Evolutionary conservation across 768 basidiomycete genomes (phyloP).

Genomic region (Multifurca ochricompacta): DNA sequence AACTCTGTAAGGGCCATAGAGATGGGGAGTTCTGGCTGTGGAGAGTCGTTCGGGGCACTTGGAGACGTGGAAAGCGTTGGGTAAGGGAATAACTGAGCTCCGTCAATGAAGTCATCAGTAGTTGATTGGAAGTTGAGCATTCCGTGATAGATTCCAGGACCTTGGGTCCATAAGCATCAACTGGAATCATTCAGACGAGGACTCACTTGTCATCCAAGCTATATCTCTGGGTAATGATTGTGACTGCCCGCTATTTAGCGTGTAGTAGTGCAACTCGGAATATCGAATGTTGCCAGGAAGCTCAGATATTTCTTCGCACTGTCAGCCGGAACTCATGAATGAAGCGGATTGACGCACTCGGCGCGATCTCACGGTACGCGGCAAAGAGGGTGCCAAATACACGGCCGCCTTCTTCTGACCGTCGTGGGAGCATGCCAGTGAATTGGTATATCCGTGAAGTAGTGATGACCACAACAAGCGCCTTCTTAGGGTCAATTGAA

Average conservation of each 20-base stretch:
- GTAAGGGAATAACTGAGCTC: conserved; percentile 73
- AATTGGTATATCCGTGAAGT: conserved; percentile 88
- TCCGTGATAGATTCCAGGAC: conserved; percentile 85
- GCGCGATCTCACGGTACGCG: conserved; percentile 64
- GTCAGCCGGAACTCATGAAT: conserved; percentile 21
- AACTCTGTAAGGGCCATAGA: conserved; percentile 86
- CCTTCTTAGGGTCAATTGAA: conserved; percentile 50
- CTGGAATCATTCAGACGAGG: neutral
- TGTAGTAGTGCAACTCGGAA: conserved; percentile 79
- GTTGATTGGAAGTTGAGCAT: conserved; percentile 60
- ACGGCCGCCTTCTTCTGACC: conserved; percentile 66
- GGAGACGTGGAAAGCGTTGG: conserved; percentile 37
- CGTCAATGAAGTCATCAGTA: conserved; percentile 69
- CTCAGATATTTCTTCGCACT: conserved; percentile 72
- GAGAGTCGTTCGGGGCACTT: conserved; percentile 22
- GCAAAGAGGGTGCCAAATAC: conserved; percentile 71
- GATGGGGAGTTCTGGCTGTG: conserved; percentile 42
- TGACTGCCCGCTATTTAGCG: conserved; percentile 60
- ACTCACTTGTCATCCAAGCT: conserved; percentile 88
- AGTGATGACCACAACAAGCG: conserved; percentile 76
- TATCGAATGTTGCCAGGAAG: conserved; percentile 69
- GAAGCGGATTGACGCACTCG: conserved; percentile 49
- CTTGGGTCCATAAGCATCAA: conserved; percentile 31
- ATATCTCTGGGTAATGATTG: conserved; percentile 62
- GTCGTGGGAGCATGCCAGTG: conserved; percentile 56